phyloP scores from a whole-genome alignment of 257 asterid genomes.

The Fraxinus americana region DNA sequence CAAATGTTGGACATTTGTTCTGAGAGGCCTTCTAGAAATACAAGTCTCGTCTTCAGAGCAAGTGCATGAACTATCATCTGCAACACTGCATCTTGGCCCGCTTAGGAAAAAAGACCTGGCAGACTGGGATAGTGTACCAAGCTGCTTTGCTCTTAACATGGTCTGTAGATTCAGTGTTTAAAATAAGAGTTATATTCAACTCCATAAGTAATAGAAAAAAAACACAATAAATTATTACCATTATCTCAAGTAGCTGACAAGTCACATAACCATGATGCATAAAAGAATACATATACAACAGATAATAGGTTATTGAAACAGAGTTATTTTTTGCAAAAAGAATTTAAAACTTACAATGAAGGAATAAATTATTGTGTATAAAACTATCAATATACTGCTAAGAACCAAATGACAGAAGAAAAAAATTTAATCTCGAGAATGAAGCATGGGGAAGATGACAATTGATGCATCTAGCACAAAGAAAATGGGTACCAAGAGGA shows the following conservation, averaged over 20 bases:
- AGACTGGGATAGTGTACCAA: slow-evolving; percentile 82
- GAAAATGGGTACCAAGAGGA: background rate
- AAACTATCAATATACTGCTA: too few relatives aligned
- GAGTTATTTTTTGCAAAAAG: background rate
- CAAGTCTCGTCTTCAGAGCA: slow-evolving; percentile 80
- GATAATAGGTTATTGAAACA: background rate
- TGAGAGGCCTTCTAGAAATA: slow-evolving; percentile 55
- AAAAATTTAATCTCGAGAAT: too few relatives aligned
- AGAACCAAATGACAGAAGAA: too few relatives aligned
- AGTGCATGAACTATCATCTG: slow-evolving; percentile 84
- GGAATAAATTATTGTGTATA: background rate
- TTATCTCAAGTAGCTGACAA: background rate
- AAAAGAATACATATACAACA: background rate
- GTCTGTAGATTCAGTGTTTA: slow-evolving; percentile 45
- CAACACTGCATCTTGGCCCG: slow-evolving; percentile 77
- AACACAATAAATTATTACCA: background rate
- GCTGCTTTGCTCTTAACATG: slow-evolving; percentile 88
- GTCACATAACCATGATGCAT: background rate
- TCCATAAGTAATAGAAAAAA: background rate
- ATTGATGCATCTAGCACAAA: background rate
- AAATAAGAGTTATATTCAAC: slow-evolving; percentile 1
- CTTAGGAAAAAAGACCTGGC: slow-evolving; percentile 73
- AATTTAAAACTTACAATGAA: background rate
- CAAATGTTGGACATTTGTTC: slow-evolving; percentile 47
- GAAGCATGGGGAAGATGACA: background rate